Percentiles rank a stretch among this genome's conserved stretches.
Evolutionary conservation across 2,329 filamentous ascomycete genomes (phyloP).

Genomic region (Botryotinia globosa): DNA sequence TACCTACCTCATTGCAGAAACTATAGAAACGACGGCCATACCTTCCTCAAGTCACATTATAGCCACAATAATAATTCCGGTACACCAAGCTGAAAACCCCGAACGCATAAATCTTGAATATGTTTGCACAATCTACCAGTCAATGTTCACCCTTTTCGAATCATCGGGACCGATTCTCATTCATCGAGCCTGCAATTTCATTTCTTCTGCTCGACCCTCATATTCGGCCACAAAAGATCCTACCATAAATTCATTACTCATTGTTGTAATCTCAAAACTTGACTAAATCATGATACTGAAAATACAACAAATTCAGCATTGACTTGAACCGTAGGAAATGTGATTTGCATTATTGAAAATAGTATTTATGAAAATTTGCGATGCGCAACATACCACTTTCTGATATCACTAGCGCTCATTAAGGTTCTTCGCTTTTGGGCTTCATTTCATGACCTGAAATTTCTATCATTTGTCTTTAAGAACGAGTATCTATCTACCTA

Average conservation of each 20-base stretch:
- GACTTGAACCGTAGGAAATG: background rate
- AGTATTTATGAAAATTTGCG: background rate
- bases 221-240: background rate
- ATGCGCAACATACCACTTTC: background rate
- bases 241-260: too few relatives aligned
- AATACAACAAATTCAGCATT: background rate
- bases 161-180: background rate
- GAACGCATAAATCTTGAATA: background rate
- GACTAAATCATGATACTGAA: background rate
- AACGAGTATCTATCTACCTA: background rate
- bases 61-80: background rate
- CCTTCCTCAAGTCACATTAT: background rate
- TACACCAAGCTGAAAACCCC: background rate
- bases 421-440: background rate
- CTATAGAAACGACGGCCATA: background rate
- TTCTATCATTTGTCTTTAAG: background rate
- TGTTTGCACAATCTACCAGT: background rate
- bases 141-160: background rate
- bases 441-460: background rate
- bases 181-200: background rate
- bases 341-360: background rate
- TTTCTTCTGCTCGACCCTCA: background rate
- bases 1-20: background rate
- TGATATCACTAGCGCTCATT: background rate
- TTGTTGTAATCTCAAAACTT: accelerated